phyloP scores from a whole-genome alignment of 31 red algal species.

The Odonthalia washingtoniensis region DNA sequence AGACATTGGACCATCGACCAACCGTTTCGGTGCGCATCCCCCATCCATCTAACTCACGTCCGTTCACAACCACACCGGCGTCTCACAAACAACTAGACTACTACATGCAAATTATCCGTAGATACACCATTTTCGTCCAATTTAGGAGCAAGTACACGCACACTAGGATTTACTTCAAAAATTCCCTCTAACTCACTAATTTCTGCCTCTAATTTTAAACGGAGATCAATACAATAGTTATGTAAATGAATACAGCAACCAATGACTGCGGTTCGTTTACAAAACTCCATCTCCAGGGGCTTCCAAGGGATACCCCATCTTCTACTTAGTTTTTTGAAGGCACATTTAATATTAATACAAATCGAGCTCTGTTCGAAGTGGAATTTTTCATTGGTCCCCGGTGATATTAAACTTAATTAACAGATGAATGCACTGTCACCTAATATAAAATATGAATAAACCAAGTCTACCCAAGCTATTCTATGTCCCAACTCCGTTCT shows the following conservation, averaged over 20 bases:
- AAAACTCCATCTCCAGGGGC: neutral
- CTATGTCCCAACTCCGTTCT: neutral
- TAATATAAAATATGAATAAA: neutral
- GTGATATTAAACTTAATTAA: neutral
- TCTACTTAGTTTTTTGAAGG: neutral
- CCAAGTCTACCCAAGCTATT: neutral
- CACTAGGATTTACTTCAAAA: neutral
- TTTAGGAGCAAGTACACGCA: neutral
- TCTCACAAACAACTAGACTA: no score
- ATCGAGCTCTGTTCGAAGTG: no score
- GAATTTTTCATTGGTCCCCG: neutral
- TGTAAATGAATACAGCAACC: neutral
- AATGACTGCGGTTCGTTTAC: no score
- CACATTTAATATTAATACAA: neutral
- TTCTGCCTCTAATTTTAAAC: neutral
- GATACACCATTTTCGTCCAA: neutral
- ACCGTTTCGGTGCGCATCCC: no score
- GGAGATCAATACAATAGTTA: neutral
- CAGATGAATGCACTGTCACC: neutral
- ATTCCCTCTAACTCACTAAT: neutral
- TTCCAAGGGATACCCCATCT: neutral
- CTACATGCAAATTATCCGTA: neutral
- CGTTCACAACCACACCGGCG: no score
- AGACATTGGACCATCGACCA: no score
- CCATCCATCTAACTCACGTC: no score